A percentile compares a stretch with the other conserved stretches of the same genome.
These are phyloP conservation scores for Cryptococcus sp. DNA, from an alignment of 1,284 basidiomycete genomes.

Conservation along the genomic window DNA sequence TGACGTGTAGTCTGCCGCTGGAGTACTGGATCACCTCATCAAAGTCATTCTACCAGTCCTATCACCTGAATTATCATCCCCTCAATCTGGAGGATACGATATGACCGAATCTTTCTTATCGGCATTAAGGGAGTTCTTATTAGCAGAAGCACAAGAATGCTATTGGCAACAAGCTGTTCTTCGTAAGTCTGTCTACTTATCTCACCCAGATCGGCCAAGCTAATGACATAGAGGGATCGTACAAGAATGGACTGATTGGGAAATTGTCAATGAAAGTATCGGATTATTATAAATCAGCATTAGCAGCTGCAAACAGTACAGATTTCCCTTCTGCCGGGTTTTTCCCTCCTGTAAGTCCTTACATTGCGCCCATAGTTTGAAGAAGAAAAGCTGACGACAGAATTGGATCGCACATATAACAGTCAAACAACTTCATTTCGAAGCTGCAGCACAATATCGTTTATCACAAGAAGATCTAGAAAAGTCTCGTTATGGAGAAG, in stretches of 20 bases:
- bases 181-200: slow-evolving; percentile 52
- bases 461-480: slow-evolving; percentile 90
- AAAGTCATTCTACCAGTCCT: slow-evolving; percentile 58
- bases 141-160: slow-evolving; percentile 95
- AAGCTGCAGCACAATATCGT: slow-evolving; percentile 82
- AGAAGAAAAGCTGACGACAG: slow-evolving; percentile 48
- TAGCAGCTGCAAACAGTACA: slow-evolving; percentile 56
- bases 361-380: not conserved
- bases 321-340: slow-evolving; percentile 44
- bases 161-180: slow-evolving; percentile 90
- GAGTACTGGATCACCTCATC: slow-evolving; percentile 64
- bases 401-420: slow-evolving; percentile 78
- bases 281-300: slow-evolving; percentile 61
- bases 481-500: slow-evolving; percentile 74
- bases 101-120: slow-evolving; percentile 61
- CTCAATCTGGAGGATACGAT: slow-evolving; percentile 52
- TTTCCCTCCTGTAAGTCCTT: slow-evolving; percentile 40
- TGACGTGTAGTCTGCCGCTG: slow-evolving; percentile 65
- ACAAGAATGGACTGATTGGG: slow-evolving; percentile 78
- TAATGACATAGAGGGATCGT: slow-evolving; percentile 56
- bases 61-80: slow-evolving; percentile 52
- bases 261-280: slow-evolving; percentile 75
- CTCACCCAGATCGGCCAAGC: slow-evolving; percentile 1
- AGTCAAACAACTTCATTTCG: slow-evolving; percentile 80
- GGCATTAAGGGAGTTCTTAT: slow-evolving; percentile 70